Percentiles rank a stretch among this genome's conserved stretches.
These are phyloP conservation scores for Cinnamomum chago DNA, from an alignment of 164 flowering plant species.

Conservation along the genomic window DNA sequence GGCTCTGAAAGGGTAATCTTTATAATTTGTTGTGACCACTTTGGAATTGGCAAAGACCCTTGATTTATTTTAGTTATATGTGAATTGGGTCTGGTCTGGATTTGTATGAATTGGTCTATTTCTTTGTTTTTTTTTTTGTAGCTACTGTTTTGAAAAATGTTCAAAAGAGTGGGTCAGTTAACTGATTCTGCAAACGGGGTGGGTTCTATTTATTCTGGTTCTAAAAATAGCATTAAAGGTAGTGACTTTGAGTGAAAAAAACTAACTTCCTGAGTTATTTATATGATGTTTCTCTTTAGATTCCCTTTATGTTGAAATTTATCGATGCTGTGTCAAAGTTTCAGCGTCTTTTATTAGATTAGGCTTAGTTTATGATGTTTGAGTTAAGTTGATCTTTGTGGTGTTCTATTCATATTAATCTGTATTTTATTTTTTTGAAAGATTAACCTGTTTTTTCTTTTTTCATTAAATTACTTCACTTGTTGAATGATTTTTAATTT, in stretches of 20 bases:
- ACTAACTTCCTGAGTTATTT: background rate
- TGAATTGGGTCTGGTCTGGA: background rate
- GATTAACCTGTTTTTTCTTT: no score
- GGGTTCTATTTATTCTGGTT: background rate
- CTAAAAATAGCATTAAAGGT: background rate
- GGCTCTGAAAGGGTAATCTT: background rate
- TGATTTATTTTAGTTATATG: background rate
- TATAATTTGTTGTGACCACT: background rate
- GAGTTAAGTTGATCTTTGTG: no score
- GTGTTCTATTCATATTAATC: no score
- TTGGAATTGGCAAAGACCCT: background rate
- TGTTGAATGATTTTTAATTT: no score
- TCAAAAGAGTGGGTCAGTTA: background rate
- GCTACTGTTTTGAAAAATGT: background rate
- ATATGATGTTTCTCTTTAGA: background rate
- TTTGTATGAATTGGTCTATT: background rate
- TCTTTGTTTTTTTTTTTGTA: no score
- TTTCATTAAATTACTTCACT: no score
- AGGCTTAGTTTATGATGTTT: no score
- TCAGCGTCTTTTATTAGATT: no score
- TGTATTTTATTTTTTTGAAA: no score
- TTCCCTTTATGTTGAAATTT: no score
- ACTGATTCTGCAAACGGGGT: background rate
- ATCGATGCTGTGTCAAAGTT: no score
- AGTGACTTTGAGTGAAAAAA: background rate